Base-by-base conservation (phyloP, 176 grass and related monocot species). In the Pharus latifolius region DNA sequence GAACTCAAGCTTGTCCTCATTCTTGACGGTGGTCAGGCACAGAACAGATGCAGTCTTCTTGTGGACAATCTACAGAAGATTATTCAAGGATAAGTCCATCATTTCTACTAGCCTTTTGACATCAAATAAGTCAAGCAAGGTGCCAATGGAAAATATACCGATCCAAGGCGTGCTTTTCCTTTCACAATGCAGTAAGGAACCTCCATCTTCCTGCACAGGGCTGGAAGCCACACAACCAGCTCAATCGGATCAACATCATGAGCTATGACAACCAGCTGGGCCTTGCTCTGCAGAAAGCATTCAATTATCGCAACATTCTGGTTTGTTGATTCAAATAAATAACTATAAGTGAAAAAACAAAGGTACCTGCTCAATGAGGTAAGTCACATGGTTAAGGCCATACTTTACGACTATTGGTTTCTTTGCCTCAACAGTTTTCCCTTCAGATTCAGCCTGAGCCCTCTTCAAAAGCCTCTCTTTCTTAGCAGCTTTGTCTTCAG, bases 211-310 rank as follows among this genome's bases (percentile, higher is more conserved):
- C 83, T 86, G 73, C 88, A 91, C 4, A 91, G 80, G 42, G 88
- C 88, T 13, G 88, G 88, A 46, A 91, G 83, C 88, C 88, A 87
- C 61, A 91, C 88, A 17, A 91, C 88, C 9, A 87, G 64, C 80
- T 91, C 88, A 73, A 91, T 80, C 4, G 88, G 88, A 65, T 91
- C 88, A 37, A 91, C 88, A 63, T 91, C 88, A 83, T 91, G 83
- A 54, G 83, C 79, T 0, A 91, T 87, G 44, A 91, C 83, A 47
- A 91, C 83, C 49, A 91, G 67, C 37, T 87, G 83, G 22, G 88
- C 88, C 80, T 91, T 91, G 70, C 81, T 87, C 88, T 91, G 57
- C 34, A 62, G 3, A 5, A 59, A 41, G 52, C 3, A 53, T 7
- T 10, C 40, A 42, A 25, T 49, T 34, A 27, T 64, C 32, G 62